Base-by-base conservation (phyloP, 495 filamentous ascomycete species). In the Hypoxylon fragiforme region DNA sequence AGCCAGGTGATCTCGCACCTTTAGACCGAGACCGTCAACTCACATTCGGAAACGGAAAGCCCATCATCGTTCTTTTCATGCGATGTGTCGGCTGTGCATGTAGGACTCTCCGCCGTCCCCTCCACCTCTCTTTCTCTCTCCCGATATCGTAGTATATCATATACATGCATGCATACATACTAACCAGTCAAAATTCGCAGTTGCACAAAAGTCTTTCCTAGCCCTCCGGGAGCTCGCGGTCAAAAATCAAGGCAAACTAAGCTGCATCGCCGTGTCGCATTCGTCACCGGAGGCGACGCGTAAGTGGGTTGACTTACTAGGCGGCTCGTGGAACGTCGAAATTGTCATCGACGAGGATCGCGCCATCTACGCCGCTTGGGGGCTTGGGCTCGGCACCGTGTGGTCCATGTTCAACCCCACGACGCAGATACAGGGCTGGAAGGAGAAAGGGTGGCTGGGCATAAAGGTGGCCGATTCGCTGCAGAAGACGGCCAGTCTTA, bases 31-130 rank as follows among this genome's bases (percentile, higher is more conserved):
- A 79, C 52, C 66, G 82, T 12, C 55, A 64, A 28, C 64, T 81
- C 19, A 62, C 65, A 2, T 53, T 70, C 19, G 64, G 68, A 8
- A 49, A 59, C 31, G 69, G 71, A 26, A 72, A 65, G 41, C 73
- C 73, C 7, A 66, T 68, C 2, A 59, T 82, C 7, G 64, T 84
- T 3, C 70, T 76, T 1, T 83, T 82, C 62, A 61, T 83, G 11
- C 67, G 81, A 18, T 81, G 80, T 52, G 79, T 80, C 22, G 80
- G 79, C 20, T 84, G 80, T 60, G 80, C 79, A 31, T 81, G 77
- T 73, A 64, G 38, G 66, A 55, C 22, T 43, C 21, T 32, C 52
- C 43, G 28, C n/a, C n/a, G n/a, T n/a, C n/a, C n/a, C n/a, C n/a
- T n/a, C n/a, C n/a, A n/a, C n/a, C n/a, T 16, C 18, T 36, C 39